Conservation (phyloP, 345 rosid genomes). For the Salix dunnii region DNA sequence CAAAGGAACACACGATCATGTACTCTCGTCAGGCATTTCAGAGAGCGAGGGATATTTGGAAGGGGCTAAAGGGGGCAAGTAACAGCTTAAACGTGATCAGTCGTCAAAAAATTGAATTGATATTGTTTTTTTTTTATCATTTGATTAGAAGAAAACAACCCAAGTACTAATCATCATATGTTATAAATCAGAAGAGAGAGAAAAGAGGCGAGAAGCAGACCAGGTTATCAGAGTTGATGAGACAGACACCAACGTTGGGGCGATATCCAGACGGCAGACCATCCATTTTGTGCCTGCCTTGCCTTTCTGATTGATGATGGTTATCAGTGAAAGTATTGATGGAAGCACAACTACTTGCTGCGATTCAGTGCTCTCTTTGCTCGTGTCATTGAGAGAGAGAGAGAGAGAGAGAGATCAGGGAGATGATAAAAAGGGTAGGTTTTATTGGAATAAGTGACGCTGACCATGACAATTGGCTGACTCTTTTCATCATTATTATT, state of each 20-base stretch:
- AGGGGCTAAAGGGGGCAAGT: neutral
- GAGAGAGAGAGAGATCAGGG: too few species aligned
- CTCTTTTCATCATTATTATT: neutral
- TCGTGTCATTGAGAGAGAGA: neutral
- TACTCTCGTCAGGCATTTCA: neutral
- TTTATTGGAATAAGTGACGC: conserved; percentile 39
- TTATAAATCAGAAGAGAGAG: neutral
- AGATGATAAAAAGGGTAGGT: neutral
- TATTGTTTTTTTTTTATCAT: too few species aligned
- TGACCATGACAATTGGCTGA: conserved; percentile 33
- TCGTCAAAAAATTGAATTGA: neutral
- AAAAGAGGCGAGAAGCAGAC: conserved; percentile 26
- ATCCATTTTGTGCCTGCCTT: conserved; percentile 43
- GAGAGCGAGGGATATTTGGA: neutral
- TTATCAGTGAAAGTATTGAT: neutral
- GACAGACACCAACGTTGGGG: conserved; percentile 96
- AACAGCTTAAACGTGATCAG: neutral
- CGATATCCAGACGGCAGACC: conserved; percentile 92
- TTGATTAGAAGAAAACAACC: neutral
- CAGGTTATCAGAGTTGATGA: conserved; percentile 82
- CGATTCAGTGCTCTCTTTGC: neutral
- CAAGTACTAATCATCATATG: neutral
- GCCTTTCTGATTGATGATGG: neutral
- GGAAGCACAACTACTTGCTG: neutral
- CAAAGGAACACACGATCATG: neutral